Percentiles rank a stretch among this genome's conserved stretches.
Conservation (phyloP, 1,139 yeast species). For the Geotrichum phurueaensis region DNA sequence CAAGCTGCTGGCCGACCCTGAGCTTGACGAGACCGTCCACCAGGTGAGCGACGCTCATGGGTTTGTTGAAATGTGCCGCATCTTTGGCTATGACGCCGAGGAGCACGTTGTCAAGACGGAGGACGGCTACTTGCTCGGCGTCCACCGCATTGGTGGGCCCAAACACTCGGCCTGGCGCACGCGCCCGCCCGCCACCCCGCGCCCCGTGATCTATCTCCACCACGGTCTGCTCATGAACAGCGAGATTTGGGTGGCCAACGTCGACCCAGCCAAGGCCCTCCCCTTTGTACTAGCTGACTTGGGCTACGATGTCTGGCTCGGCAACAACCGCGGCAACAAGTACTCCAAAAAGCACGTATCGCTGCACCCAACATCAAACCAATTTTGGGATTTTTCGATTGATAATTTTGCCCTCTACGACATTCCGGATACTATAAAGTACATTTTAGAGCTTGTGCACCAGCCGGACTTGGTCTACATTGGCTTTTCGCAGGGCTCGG, state of each 20-base stretch:
- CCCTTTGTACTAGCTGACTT: slow-evolving; percentile 72
- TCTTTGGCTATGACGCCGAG: slow-evolving; percentile 59
- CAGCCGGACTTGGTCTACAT: slow-evolving; percentile 52
- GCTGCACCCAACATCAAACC: slow-evolving; percentile 40
- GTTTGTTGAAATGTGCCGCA: slow-evolving; percentile 57
- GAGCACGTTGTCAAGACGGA: slow-evolving; percentile 64
- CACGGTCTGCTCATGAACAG: slow-evolving; percentile 90
- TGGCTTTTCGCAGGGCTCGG: slow-evolving; percentile 89
- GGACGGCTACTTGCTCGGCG: slow-evolving; percentile 50
- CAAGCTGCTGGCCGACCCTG: slow-evolving; percentile 22
- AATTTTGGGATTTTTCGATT: slow-evolving; percentile 78
- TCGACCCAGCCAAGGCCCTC: slow-evolving; percentile 54
- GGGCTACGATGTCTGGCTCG: slow-evolving; percentile 91
- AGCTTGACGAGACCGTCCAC: slow-evolving; percentile 22
- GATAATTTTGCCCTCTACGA: slow-evolving; percentile 83
- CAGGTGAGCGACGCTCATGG: slow-evolving; percentile 36
- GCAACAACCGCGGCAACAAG: slow-evolving; percentile 86
- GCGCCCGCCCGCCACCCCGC: slow-evolving; percentile 15
- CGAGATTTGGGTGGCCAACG: slow-evolving; percentile 73
- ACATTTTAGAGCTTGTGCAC: slow-evolving; percentile 47
- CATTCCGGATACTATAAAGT: slow-evolving; percentile 68
- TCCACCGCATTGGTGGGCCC: slow-evolving; percentile 47
- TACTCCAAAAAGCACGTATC: slow-evolving; percentile 56
- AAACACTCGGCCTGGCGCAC: slow-evolving; percentile 39
- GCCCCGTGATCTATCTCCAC: slow-evolving; percentile 68